Percentiles rank a stretch among this genome's conserved stretches.
These are phyloP conservation scores for Fraxinus angustifolia DNA, from an alignment of 305 asterid species.

Conservation along the genomic window DNA sequence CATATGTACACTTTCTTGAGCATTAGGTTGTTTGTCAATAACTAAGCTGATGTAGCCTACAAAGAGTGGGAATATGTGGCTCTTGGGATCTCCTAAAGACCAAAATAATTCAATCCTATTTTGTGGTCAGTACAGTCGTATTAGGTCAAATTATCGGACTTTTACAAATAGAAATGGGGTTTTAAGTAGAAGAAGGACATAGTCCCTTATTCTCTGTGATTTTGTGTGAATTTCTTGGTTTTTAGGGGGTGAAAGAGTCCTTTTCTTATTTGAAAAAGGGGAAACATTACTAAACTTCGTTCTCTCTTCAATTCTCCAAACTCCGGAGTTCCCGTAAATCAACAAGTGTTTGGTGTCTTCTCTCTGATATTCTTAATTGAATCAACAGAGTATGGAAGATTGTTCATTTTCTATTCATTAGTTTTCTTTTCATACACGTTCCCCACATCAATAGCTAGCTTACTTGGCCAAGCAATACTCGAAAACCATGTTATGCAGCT, in stretches of 20 bases:
- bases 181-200: not conserved
- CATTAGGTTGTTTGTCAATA: not conserved
- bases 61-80: no score
- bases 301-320: not conserved
- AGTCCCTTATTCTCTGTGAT: not conserved
- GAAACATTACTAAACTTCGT: not conserved
- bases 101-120: not conserved
- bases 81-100: no score
- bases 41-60: no score
- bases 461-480: not conserved
- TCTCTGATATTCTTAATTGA: not conserved
- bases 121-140: not conserved
- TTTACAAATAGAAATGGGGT: not conserved
- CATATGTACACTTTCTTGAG: not conserved
- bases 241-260: not conserved
- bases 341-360: not conserved
- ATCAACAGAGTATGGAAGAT: not conserved
- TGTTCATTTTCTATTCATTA: not conserved
- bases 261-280: not conserved
- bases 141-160: not conserved
- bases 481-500: no score
- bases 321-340: not conserved
- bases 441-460: not conserved
- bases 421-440: not conserved
- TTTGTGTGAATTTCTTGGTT: not conserved